Base-by-base conservation (phyloP, 345 rosid species). In the Lenwebbia sp. region DNA sequence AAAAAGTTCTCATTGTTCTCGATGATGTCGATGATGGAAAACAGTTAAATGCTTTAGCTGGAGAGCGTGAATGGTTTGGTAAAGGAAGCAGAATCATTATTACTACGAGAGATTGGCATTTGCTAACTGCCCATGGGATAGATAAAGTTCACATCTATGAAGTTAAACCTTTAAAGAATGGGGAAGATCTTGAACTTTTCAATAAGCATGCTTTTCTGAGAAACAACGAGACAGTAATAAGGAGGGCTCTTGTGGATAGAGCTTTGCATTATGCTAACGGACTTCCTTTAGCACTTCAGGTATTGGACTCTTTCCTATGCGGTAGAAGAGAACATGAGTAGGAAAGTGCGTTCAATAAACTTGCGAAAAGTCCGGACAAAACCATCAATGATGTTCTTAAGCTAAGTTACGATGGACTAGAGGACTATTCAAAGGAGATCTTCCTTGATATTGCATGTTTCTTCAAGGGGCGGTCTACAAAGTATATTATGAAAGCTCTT, bases 401-500 rank as follows among this genome's bases (percentile, higher is more conserved):
- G 55, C 13, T 83, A 54, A 83, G 85, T 55, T 83, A 7, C 8
- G 33, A 83, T 6, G 65, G 74, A 33, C 53, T 56, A 17, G 65
- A 54, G 28, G 85, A 83, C 50, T 13, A 5, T 25, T 50, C 1
- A 21, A 83, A 54, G n/a, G 53, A 83, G 2, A 54, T 83, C 7
- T 83, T 83, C n/a, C 49, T 83, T 54, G 65, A 83, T 57, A 57
- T 83, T 10, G 52, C 85, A 30, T 56, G 85, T 54, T 83, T 83
- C 53, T 83, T 83, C 85, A 83, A 55, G 75, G 85, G 85, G 5
- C 65, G 0, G 44, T 44, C 40, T 22, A 21, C 15, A 2, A 6
- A 40, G 19, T 3, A 84, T 1, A n/a, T 84, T 0, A 26, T 17
- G 2, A 0, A 56, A 5, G 62, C 56, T 12, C 75, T 83, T 54